Evolutionary conservation across 106 monocot genomes (phyloP), one percentile per base, ranked within the genome.

Genomic region (Narthecium ossifragum): DNA sequence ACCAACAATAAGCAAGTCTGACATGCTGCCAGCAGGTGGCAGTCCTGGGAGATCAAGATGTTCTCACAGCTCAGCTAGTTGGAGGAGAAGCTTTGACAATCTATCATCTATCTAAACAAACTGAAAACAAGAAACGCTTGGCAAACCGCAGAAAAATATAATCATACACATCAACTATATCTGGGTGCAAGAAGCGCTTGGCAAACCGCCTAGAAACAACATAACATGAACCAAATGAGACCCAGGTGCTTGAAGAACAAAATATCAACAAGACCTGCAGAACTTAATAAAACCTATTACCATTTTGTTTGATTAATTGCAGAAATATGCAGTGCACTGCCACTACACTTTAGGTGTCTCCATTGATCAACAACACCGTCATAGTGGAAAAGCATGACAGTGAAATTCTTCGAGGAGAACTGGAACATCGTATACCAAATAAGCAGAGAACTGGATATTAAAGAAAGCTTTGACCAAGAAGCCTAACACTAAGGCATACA

Each of bases 131-230:
- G 25, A 62, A 21, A 1, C 31, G 31, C 2, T 7, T 53, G 65
- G 22, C 92, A 73, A 88, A 87, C 92, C 87, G 88, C 7, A 92
- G 75, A 62, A 92, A 92, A 39, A 92, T 64, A 61, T 88, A 85
- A 29, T 64, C 65, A 52, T 93, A 93, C 36, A 82, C 81, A 3
- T 78, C 73, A 55, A 88, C 84, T 46, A 93, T 69, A 34, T 85
- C 84, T 51, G 92, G 88, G 64, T 93, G 92, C 43, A 93, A 74
- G 63, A 93, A 93, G 11, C 92, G 75, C 67, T 93, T 93, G n/a
- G 85, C 88, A 73, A 93, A 93, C 92, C 88, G 88, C 86, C 91
- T 92, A 33, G 15, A 27, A 56, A 29, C 25, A 31, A 29, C 10
- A 56, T n/a, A 8, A 1, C 14, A 31, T 6, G 0, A 3, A 4